Conservation (phyloP, 1,284 basidiomycete genomes). For the Ustilago shanxiensis region DNA sequence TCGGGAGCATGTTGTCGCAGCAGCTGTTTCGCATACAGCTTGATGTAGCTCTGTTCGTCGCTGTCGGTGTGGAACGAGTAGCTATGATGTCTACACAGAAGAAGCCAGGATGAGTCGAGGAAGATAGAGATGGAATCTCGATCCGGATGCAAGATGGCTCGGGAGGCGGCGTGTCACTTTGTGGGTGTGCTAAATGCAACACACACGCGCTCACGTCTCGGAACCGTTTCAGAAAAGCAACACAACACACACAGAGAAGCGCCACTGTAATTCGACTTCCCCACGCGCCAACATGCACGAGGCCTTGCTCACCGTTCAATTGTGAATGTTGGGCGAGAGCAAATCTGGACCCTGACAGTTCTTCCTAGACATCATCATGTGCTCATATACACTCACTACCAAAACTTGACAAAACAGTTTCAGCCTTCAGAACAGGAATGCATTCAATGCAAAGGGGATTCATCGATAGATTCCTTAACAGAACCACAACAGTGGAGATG, state of each 20-base stretch:
- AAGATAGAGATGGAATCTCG: too few relatives aligned
- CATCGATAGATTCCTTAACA: neutral
- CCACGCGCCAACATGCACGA: neutral
- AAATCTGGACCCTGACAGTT: neutral
- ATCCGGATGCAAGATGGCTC: neutral
- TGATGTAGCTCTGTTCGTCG: neutral
- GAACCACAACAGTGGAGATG: neutral
- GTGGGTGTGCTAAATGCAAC: neutral
- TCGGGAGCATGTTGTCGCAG: neutral
- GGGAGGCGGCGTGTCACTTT: conserved; percentile 11
- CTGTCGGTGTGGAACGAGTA: neutral
- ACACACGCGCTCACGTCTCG: neutral
- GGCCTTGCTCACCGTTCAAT: too few relatives aligned
- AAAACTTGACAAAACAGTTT: neutral
- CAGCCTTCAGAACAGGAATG: neutral
- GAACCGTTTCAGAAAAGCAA: neutral
- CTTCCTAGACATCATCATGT: neutral
- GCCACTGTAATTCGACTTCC: neutral
- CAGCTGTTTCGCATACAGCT: neutral
- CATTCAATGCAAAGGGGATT: too few relatives aligned
- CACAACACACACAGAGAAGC: too few relatives aligned
- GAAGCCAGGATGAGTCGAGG: too few relatives aligned
- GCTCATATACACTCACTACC: neutral
- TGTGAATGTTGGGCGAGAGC: neutral
- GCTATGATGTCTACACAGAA: too few relatives aligned